A percentile compares a stretch with the other conserved stretches of the same genome.
Conservation (phyloP, 2,329 filamentous ascomycete genomes). For the Stachybotrys chlorohalonatus region DNA sequence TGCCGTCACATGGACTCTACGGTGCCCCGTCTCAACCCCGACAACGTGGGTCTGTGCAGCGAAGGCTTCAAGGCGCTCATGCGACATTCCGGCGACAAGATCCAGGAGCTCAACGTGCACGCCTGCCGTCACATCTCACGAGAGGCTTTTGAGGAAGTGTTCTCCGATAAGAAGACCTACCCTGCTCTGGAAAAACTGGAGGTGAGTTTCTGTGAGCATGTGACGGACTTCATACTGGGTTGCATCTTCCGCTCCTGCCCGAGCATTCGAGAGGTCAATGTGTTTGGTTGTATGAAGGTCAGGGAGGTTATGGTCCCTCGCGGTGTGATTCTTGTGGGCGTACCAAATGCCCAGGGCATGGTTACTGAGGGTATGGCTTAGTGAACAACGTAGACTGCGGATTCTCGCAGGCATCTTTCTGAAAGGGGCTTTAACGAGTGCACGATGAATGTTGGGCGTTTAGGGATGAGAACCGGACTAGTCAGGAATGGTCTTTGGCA, state of each 20-base stretch:
- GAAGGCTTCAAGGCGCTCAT: constrained; percentile 73
- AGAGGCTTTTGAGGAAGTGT: constrained; percentile 65
- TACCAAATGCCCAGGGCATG: constrained; percentile 52
- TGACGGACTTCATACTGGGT: constrained; percentile 56
- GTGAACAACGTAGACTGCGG: neutral
- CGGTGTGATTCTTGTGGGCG: constrained; percentile 47
- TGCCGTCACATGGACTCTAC: constrained; percentile 69
- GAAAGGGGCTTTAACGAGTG: neutral
- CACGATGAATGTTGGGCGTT: neutral
- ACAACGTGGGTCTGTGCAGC: constrained; percentile 64
- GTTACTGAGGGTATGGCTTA: constrained; percentile 38
- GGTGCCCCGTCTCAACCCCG: constrained; percentile 55
- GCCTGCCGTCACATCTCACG: constrained; percentile 75
- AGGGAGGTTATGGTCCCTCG: constrained; percentile 42
- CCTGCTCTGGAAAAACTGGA: constrained; percentile 63
- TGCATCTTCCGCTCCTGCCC: constrained; percentile 57
- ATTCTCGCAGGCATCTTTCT: neutral
- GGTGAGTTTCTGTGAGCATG: constrained; percentile 63
- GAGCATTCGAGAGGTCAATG: constrained; percentile 47
- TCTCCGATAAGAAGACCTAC: constrained; percentile 52
- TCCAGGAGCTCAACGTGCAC: constrained; percentile 67
- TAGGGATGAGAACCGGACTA: neutral
- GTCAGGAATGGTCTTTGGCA: neutral
- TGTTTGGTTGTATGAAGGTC: constrained; percentile 59
- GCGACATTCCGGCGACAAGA: constrained; percentile 62